Percentiles rank a stretch among this genome's conserved stretches.
These are phyloP conservation scores for Millerago galiae DNA, from an alignment of 805 yeast genomes.

Conservation along the genomic window DNA sequence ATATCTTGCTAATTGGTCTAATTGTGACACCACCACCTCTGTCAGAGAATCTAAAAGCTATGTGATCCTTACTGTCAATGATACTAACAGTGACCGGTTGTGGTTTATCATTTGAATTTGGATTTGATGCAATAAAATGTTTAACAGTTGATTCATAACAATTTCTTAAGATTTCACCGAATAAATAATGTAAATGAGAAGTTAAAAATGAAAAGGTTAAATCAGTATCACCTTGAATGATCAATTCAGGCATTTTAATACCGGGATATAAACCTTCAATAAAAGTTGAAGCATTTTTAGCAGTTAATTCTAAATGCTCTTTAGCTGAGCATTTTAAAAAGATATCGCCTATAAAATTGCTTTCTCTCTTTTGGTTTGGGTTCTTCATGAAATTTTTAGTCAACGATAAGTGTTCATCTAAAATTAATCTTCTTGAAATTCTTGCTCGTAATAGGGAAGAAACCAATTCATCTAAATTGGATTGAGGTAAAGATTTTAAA, in stretches of 20 bases:
- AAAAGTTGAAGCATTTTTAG: conserved; percentile 42
- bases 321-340: conserved; percentile 72
- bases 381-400: conserved; percentile 54
- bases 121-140: conserved; percentile 29
- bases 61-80: conserved; percentile 56
- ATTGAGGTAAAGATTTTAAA: conserved; percentile 48
- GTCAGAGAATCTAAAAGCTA: conserved; percentile 77
- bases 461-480: conserved; percentile 64
- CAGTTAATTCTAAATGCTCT: conserved; percentile 55
- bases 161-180: conserved; percentile 85
- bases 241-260: conserved; percentile 62
- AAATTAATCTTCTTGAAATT: conserved; percentile 82
- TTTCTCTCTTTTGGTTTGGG: conserved; percentile 41
- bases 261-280: conserved; percentile 47
- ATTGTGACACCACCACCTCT: conserved; percentile 82
- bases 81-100: conserved; percentile 77
- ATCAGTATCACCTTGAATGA: conserved; percentile 66
- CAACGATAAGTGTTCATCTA: conserved; percentile 84
- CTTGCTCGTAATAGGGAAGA: conserved; percentile 77
- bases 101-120: conserved; percentile 35
- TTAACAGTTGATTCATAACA: conserved; percentile 75
- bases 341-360: conserved; percentile 62
- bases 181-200: conserved; percentile 77
- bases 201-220: conserved; percentile 75
- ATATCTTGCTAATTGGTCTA: conserved; percentile 53